phyloP scores from a whole-genome alignment of 2,329 filamentous ascomycete species.

The Furcasterigmium sp. region DNA sequence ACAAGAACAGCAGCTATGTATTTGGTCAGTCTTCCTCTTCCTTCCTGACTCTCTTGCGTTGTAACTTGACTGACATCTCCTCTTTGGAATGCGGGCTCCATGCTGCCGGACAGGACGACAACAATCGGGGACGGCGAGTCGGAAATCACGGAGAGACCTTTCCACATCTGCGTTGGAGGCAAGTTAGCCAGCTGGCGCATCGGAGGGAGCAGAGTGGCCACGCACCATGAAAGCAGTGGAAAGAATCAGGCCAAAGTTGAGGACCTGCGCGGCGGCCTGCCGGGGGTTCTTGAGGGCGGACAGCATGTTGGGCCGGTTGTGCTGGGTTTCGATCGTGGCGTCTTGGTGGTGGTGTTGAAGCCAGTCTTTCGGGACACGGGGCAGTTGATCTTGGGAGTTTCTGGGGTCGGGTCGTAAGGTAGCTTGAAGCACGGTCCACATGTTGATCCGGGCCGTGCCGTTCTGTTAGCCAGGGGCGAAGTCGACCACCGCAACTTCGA shows the following conservation, averaged over 20 bases:
- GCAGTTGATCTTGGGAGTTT: not conserved
- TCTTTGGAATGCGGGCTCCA: conserved; percentile 79
- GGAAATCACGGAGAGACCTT: conserved; percentile 73
- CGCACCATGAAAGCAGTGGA: conserved; percentile 84
- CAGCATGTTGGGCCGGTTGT: conserved; percentile 48
- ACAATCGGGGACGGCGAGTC: conserved; percentile 76
- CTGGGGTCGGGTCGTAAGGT: no score
- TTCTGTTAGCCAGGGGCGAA: no score
- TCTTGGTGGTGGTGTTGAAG: not conserved
- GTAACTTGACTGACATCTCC: conserved; percentile 54
- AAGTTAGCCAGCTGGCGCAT: conserved; percentile 1
- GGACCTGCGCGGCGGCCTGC: conserved; percentile 73
- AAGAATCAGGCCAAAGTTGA: conserved; percentile 88
- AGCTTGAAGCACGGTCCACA: conserved; percentile 8
- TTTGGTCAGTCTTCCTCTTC: no score
- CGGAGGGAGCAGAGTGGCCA: not conserved
- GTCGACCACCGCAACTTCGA: no score
- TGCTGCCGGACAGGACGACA: conserved; percentile 77
- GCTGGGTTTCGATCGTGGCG: not conserved
- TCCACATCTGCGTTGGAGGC: conserved; percentile 61
- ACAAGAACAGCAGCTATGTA: conserved; percentile 56
- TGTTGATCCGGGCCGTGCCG: no score
- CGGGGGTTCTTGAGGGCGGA: conserved; percentile 66
- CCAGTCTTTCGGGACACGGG: not conserved
- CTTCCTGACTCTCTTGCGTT: not conserved